Conservation (phyloP, 441 rosid genomes). For the Populus tomentosa region DNA sequence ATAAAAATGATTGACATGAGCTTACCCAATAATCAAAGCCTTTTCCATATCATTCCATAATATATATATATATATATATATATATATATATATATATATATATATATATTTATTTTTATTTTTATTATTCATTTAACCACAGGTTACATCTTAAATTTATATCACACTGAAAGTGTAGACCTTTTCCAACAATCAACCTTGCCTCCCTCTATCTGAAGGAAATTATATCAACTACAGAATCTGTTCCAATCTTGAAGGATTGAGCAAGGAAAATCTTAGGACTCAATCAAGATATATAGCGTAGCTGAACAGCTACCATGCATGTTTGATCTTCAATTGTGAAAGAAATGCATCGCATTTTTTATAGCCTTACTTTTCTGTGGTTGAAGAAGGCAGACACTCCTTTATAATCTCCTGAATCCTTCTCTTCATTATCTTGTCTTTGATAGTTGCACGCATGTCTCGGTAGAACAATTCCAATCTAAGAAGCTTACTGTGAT, state of each 20-base stretch:
- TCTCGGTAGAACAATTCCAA: constrained; percentile 70
- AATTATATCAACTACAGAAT: neutral
- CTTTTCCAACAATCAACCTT: neutral
- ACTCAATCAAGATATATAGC: neutral
- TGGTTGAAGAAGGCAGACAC: constrained; percentile 40
- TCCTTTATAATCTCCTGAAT: constrained; percentile 76
- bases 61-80: no score
- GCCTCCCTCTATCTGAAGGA: neutral
- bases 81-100: no score
- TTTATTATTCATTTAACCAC: neutral
- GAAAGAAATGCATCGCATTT: neutral
- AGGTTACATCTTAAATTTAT: neutral
- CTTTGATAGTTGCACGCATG: constrained; percentile 72
- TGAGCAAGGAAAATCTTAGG: neutral
- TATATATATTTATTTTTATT: no score
- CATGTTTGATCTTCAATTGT: neutral
- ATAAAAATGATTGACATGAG: no score
- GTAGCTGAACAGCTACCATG: neutral
- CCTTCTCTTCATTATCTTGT: constrained; percentile 72
- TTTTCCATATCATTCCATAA: no score
- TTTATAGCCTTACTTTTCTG: constrained; percentile 3
- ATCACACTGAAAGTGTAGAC: neutral
- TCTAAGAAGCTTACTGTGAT: constrained; percentile 52
- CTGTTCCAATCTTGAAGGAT: neutral
- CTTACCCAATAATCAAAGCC: no score